These are phyloP conservation scores for Helichrysum umbraculigerum DNA, from an alignment of 129 eudicot species.

Conservation along the genomic window DNA sequence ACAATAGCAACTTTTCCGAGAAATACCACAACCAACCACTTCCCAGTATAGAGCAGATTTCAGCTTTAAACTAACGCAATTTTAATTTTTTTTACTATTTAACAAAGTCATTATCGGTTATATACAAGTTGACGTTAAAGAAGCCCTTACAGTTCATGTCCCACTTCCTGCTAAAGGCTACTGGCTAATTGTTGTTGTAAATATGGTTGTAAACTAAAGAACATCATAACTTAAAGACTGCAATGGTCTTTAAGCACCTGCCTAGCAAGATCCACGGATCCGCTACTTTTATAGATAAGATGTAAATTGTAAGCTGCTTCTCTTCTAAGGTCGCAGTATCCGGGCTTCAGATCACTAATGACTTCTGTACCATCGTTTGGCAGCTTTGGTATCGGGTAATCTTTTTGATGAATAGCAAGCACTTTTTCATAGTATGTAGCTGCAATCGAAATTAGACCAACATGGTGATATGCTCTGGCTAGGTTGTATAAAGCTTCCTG, in stretches of 20 bases:
- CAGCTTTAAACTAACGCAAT: background rate
- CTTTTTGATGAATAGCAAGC: constrained; percentile 49
- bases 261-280: constrained; percentile 91
- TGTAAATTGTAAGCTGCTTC: constrained; percentile 93
- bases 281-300: constrained; percentile 72
- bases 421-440: constrained; percentile 73
- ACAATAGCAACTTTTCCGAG: background rate
- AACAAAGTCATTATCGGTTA: background rate
- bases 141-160: background rate
- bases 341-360: constrained; percentile 41
- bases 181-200: background rate
- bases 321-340: constrained; percentile 82
- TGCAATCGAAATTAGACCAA: constrained; percentile 74
- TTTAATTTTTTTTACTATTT: background rate
- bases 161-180: background rate
- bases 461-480: constrained; percentile 83
- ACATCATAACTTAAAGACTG: constrained; percentile 25
- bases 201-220: background rate
- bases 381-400: constrained; percentile 67
- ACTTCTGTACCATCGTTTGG: constrained; percentile 59
- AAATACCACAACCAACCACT: background rate
- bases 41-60: background rate
- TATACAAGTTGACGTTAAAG: constrained; percentile 1
- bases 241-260: constrained; percentile 81
- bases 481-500: constrained; percentile 86